phyloP scores from a whole-genome alignment of 169 alveolate species.

The Perkinsus olseni region DNA sequence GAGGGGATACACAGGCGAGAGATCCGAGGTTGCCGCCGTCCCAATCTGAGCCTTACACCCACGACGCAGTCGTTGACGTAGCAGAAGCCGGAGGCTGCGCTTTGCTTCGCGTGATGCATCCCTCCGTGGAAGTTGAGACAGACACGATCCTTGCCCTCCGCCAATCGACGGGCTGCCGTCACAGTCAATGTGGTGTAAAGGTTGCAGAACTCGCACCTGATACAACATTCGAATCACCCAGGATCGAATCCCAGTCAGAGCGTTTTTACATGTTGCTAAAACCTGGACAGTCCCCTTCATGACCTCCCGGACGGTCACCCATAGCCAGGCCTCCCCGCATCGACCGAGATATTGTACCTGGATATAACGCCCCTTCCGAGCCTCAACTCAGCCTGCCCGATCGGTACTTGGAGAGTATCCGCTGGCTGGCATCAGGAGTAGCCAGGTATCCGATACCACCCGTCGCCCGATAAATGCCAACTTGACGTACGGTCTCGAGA shows the following conservation, averaged over 20 bases:
- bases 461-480: not conserved
- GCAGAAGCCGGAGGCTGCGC: slow-evolving; percentile 98
- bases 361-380: not conserved
- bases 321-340: not conserved
- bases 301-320: not conserved
- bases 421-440: not conserved
- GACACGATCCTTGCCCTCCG: not conserved
- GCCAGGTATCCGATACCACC: not conserved
- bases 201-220: not conserved
- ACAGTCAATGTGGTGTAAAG: not conserved
- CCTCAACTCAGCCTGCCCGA: not conserved
- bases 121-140: slow-evolving; percentile 95
- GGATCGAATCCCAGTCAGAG: not conserved
- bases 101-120: slow-evolving; percentile 91
- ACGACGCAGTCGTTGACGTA: slow-evolving; percentile 89
- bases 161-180: not conserved
- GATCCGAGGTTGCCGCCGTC: not conserved
- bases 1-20: not conserved
- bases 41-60: slow-evolving; percentile 28
- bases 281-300: not conserved
- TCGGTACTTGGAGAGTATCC: not conserved
- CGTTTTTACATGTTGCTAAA: not conserved
- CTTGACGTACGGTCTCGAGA: not conserved
- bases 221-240: not conserved
- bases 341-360: not conserved